phyloP scores from a whole-genome alignment of 75 land plant species.

The Gnetum montanum region DNA sequence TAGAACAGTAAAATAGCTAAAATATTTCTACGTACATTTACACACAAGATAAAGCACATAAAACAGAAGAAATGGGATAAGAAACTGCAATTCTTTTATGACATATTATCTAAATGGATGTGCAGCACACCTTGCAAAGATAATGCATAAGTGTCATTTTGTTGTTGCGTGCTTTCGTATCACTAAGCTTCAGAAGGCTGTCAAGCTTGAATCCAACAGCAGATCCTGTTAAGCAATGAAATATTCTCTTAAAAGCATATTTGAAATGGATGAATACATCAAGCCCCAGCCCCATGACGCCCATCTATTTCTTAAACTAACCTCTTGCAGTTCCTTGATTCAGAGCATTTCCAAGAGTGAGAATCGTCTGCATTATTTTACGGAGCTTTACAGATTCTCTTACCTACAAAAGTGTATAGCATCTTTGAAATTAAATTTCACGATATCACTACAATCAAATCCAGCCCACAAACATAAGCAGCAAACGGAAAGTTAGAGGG shows the following conservation, averaged over 20 bases:
- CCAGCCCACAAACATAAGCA: not conserved
- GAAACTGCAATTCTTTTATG: too few species aligned
- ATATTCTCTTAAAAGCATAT: not conserved
- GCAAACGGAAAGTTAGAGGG: not conserved
- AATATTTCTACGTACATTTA: too few species aligned
- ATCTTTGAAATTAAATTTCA: not conserved
- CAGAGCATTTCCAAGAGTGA: slow-evolving; percentile 90
- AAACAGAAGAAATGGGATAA: too few species aligned
- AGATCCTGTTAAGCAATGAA: slow-evolving; percentile 47
- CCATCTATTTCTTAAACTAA: too few species aligned
- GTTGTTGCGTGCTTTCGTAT: slow-evolving; percentile 71
- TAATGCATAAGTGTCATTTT: slow-evolving; percentile 87
- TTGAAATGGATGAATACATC: not conserved
- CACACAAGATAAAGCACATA: too few species aligned
- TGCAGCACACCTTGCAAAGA: slow-evolving; percentile 57
- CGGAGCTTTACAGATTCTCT: slow-evolving; percentile 71
- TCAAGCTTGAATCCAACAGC: slow-evolving; percentile 85
- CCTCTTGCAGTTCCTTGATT: slow-evolving; percentile 99
- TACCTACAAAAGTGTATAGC: slow-evolving; percentile 43
- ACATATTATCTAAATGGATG: too few species aligned
- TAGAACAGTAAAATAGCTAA: too few species aligned
- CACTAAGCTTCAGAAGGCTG: slow-evolving; percentile 74
- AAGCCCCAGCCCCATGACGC: not conserved
- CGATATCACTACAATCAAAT: not conserved
- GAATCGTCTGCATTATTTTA: slow-evolving; percentile 95